Evolutionary conservation across 495 filamentous ascomycete species (phyloP), one percentile per base, ranked within the genome.

Genomic region (Parmelia sp.): DNA sequence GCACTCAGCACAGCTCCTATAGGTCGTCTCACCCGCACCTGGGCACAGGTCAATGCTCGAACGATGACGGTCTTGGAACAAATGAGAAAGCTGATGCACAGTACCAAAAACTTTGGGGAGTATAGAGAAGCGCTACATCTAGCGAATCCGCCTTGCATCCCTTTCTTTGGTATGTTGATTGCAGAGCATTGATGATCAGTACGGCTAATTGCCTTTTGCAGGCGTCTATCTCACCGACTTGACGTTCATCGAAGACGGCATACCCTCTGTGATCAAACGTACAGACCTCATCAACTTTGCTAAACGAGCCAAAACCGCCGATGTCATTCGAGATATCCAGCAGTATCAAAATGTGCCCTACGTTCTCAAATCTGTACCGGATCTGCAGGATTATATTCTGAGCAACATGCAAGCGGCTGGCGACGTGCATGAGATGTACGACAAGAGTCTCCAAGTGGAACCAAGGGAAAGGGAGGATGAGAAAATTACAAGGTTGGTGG

Each of bases 391-490:
- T 68, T 97, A 97, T 77, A 97, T 98, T 63, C 80, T 97, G 64
- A 90, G 86, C 71, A 96, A 96, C 74, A 93, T 98, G 85, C 87
- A 93, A 77, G 85, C 85, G 14, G 94, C 94, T 3, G 89, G 90
- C 51, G 95, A 97, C 72, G 93, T 98, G 65, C 92, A 97, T 75
- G 92, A 97, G 80, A 97, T 97, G 95, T 98, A 97, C 76, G 91
- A 97, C 72, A 89, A 89, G 78, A 96, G 90, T 73, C 80, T 97
- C 79, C 81, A 84, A 66, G 87, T 98, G 59, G 94, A 98, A 75
- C 94, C 95, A 55, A 82, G 95, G 69, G 94, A 97, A 77, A 83
- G 94, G 68, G 94, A 97, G 75, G 94, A 98, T 74, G 94, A 98
- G 77, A 90, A 90, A 79, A 90, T 91, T 79, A 87, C 88, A 74